A percentile compares a stretch with the other conserved stretches of the same genome.
Evolutionary conservation across 2,329 filamentous ascomycete genomes (phyloP).

Genomic region (Penicillium digitatum): DNA sequence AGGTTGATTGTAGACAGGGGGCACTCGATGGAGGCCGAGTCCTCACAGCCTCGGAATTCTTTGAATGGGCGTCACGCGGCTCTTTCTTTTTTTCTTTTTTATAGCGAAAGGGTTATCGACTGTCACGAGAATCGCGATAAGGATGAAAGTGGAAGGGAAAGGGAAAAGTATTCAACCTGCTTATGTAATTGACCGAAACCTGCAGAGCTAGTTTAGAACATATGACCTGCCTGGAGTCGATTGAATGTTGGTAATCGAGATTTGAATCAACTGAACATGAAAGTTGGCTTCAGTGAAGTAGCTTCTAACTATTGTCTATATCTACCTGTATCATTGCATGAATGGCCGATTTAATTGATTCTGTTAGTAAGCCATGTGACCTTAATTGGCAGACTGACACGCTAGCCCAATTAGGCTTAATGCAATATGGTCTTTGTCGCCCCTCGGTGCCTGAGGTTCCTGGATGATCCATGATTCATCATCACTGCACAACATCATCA

Average conservation of each 20-base stretch:
- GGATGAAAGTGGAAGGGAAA: slow-evolving; percentile 2
- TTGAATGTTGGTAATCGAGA: not conserved
- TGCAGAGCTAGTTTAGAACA: not conserved
- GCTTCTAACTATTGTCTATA: not conserved
- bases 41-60: not conserved
- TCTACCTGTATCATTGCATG: too few relatives aligned
- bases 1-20: not conserved
- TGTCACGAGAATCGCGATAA: slow-evolving; percentile 10
- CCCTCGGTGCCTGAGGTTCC: not conserved
- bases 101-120: slow-evolving; percentile 3
- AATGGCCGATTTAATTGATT: not conserved
- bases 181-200: not conserved
- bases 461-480: slow-evolving; percentile 5
- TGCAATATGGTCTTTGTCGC: not conserved
- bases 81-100: slow-evolving; percentile 5
- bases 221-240: not conserved
- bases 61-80: not conserved
- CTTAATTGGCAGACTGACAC: not conserved
- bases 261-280: not conserved
- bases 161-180: slow-evolving; percentile 6
- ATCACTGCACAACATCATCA: not conserved
- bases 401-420: not conserved
- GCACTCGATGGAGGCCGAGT: slow-evolving; percentile 3
- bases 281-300: not conserved
- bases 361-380: not conserved